Conservation (phyloP, 2,329 filamentous ascomycete species). For the Aspergillus pseudonomiae region DNA sequence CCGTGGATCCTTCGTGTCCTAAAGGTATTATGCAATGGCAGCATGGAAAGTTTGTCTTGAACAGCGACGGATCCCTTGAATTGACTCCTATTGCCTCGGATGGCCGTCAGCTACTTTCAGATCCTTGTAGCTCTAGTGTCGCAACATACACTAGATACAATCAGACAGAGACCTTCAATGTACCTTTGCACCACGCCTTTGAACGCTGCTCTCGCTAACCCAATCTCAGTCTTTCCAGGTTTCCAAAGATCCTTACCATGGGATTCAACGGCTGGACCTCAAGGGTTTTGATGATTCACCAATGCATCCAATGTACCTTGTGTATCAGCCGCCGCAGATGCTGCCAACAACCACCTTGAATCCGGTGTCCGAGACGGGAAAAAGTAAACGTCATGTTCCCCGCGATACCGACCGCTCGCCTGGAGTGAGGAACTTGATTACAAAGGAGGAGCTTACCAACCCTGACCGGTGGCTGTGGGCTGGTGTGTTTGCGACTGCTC, state of each 20-base stretch:
- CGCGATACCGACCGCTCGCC: constrained; percentile 23
- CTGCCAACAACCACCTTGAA: constrained; percentile 69
- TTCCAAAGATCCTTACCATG: constrained; percentile 62
- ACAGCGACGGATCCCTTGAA: constrained; percentile 60
- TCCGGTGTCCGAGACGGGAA: constrained; percentile 50
- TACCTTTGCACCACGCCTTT: constrained; percentile 34
- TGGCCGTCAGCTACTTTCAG: constrained; percentile 67
- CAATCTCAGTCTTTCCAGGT: constrained; percentile 43
- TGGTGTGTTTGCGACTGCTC: constrained; percentile 49
- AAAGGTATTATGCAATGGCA: constrained; percentile 72
- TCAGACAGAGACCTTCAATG: constrained; percentile 64
- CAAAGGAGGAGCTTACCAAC: constrained; percentile 38
- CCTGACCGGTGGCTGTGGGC: constrained; percentile 53
- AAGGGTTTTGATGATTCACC: constrained; percentile 66
- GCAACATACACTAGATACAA: constrained; percentile 69
- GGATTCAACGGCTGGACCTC: constrained; percentile 65
- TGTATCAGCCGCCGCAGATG: constrained; percentile 67
- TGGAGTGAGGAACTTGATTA: constrained; percentile 32
- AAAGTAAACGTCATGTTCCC: constrained; percentile 35
- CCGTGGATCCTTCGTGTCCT: constrained; percentile 62
- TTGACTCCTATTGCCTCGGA: constrained; percentile 66
- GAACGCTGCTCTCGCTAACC: constrained; percentile 11
- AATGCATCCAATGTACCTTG: constrained; percentile 69
- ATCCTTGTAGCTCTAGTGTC: constrained; percentile 62
- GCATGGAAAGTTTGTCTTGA: constrained; percentile 64